Percentiles rank a stretch among this genome's conserved stretches.
phyloP scores from a whole-genome alignment of 169 alveolate genomes.

The Eimeria sp. region DNA sequence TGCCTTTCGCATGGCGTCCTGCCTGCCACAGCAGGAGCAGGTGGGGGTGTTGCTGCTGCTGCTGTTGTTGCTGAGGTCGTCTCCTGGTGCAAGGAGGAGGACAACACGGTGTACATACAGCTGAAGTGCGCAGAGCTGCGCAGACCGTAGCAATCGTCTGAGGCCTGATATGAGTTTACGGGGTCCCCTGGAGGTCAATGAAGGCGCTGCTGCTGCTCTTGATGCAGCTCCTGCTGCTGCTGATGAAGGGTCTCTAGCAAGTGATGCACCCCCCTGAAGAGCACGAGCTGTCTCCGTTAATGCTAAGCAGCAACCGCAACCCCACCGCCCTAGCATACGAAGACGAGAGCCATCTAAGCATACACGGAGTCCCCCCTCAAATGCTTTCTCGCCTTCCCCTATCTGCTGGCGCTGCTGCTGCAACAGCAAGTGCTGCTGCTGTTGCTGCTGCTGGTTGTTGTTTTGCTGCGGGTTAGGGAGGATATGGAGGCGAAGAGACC shows the following conservation, averaged over 20 bases:
- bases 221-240: slow-evolving; percentile 1
- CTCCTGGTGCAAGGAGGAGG: slow-evolving; percentile 33
- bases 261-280: not conserved
- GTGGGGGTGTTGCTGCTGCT: not conserved
- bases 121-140: slow-evolving; percentile 56
- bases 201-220: not conserved
- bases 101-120: slow-evolving; percentile 36
- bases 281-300: slow-evolving; percentile 9
- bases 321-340: slow-evolving; percentile 16
- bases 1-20: not conserved
- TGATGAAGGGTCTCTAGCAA: slow-evolving; percentile 4
- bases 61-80: slow-evolving; percentile 3
- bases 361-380: slow-evolving; percentile 2
- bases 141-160: slow-evolving; percentile 13
- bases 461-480: not conserved
- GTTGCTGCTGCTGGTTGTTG: slow-evolving; percentile 38
- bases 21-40: slow-evolving; percentile 48
- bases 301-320: slow-evolving; percentile 17
- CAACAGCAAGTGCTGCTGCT: slow-evolving; percentile 32
- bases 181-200: slow-evolving; percentile 12
- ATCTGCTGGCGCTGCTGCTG: slow-evolving; percentile 38
- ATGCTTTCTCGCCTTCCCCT: not conserved
- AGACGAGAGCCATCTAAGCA: not conserved
- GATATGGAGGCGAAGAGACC: not conserved
- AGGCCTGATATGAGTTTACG: not conserved